Evolutionary conservation across 2,329 filamentous ascomycete species (phyloP), one percentile per base, ranked within the genome.

Genomic region (Colletotrichum gigasporum): DNA sequence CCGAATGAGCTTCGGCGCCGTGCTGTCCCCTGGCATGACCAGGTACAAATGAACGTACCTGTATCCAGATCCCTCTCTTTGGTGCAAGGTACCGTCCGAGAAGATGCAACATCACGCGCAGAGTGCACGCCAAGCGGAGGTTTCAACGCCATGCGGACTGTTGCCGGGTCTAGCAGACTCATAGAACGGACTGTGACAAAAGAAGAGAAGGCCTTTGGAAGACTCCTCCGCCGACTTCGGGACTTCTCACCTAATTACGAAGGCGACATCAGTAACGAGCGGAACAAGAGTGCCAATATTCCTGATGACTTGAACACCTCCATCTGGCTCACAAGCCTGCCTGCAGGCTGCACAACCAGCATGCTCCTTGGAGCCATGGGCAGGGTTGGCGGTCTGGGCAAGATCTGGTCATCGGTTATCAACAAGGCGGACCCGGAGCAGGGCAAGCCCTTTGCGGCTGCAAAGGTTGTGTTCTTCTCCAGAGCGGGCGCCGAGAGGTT

Each of bases 381-480:
- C 10, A 10, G 16, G 1, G 6, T 52, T 32, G 57, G 51, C 4
- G 20, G 16, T 2, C 32, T 35, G 2, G 51, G 47, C 18, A 63
- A 65, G 26, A 35, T 50, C 11, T 63, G 8, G 5, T 37, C 52
- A 18, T 28, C 56, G 1, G 18, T 51, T 6, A 51, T 65, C 22
- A 52, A 54, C 10, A 10, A 41, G 4, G 28, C 56, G 11, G 35
- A 56, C 16, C 22, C 44, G 4, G 9, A 34, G 4, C 47, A 51
- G 24, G 16, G 34, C 22, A 47, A 41, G 20, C 26, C 5, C 14
- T 20, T 18, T 26, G 12, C 62, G 9, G 44, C 56, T 12, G 56
- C 56, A 11, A 61, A 52, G 28, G 22, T 61, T 8, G 50, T 56
- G 14, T 65, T 61, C 24, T 65, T 50, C 42, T 11, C 18, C 5